Conservation (phyloP, 2,329 filamentous ascomycete species). For the Sporothrix curviconia region DNA sequence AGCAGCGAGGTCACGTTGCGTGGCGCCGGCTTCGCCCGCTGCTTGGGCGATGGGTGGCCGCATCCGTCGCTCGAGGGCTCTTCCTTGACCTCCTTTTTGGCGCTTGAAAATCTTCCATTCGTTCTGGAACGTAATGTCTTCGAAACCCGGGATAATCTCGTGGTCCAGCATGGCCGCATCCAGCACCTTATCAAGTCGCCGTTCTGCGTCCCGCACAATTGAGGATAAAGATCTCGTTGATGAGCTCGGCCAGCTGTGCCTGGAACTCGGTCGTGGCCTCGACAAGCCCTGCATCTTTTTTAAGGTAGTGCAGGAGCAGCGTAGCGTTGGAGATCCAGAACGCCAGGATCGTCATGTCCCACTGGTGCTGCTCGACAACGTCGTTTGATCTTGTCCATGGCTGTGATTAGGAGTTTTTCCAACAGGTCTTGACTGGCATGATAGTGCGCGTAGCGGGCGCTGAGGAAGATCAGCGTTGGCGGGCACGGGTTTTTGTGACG, state of each 20-base stretch:
- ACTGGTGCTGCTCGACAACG: slow-evolving; percentile 90
- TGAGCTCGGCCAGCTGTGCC: slow-evolving; percentile 83
- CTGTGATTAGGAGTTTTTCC: slow-evolving; percentile 69
- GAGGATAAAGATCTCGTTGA: slow-evolving; percentile 98
- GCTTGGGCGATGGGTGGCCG: slow-evolving; percentile 89
- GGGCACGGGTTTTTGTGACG: slow-evolving; percentile 94
- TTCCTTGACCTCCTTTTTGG: slow-evolving; percentile 81
- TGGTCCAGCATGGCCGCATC: slow-evolving; percentile 94
- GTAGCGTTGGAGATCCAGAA: slow-evolving; percentile 99
- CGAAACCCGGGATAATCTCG: slow-evolving; percentile 94
- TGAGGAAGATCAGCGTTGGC: slow-evolving; percentile 96
- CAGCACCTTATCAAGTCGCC: slow-evolving; percentile 90
- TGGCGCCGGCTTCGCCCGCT: slow-evolving; percentile 83
- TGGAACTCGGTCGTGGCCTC: slow-evolving; percentile 83
- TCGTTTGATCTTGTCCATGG: slow-evolving; percentile 96
- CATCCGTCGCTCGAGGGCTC: slow-evolving; percentile 88
- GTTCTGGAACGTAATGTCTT: slow-evolving; percentile 94
- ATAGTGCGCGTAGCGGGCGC: slow-evolving; percentile 92
- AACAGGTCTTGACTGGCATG: slow-evolving; percentile 84
- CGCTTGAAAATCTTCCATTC: slow-evolving; percentile 97
- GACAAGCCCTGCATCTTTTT: slow-evolving; percentile 81
- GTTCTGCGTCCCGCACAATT: slow-evolving; percentile 91
- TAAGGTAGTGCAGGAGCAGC: slow-evolving; percentile 88
- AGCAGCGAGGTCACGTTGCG: slow-evolving; percentile 92
- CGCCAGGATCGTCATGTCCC: slow-evolving; percentile 98